These are phyloP conservation scores for Sclerotinia glacialis DNA, from an alignment of 2,329 filamentous ascomycete genomes.

Conservation along the genomic window DNA sequence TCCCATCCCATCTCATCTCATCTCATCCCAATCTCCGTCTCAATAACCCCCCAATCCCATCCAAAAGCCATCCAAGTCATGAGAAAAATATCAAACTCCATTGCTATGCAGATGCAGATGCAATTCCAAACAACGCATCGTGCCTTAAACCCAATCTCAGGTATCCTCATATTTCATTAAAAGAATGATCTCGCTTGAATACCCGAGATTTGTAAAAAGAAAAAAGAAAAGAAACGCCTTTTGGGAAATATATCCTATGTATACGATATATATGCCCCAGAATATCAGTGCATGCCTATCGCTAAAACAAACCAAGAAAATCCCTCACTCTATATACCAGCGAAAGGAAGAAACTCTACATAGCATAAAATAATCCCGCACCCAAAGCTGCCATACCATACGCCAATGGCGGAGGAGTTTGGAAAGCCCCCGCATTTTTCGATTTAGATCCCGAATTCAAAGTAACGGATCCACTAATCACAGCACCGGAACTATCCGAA, in stretches of 20 bases:
- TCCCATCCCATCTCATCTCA: no score
- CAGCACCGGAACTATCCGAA: conserved; percentile 27
- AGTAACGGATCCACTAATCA: conserved; percentile 24
- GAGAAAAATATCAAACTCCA: neutral
- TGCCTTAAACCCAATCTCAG: neutral
- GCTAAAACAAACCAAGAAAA: neutral
- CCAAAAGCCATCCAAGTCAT: neutral
- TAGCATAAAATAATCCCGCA: conserved; percentile 32
- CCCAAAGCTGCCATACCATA: conserved; percentile 32
- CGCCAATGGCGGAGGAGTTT: conserved; percentile 25
- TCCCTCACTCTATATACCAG: conserved; percentile 8
- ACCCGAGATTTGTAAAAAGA: no score
- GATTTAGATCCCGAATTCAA: conserved; percentile 27
- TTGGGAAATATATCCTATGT: neutral
- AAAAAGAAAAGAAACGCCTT: neutral
- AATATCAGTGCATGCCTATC: neutral
- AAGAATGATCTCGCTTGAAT: neutral
- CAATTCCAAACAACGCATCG: neutral
- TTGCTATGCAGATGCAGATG: neutral
- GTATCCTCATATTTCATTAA: neutral
- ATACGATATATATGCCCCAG: neutral
- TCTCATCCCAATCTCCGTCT: no score
- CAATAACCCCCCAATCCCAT: neutral
- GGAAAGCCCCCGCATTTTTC: conserved; percentile 20
- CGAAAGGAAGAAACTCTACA: conserved; percentile 6